Evolutionary conservation across 2,329 filamentous ascomycete species (phyloP), one percentile per base, ranked within the genome.

Genomic region (Trichoderma sp.): DNA sequence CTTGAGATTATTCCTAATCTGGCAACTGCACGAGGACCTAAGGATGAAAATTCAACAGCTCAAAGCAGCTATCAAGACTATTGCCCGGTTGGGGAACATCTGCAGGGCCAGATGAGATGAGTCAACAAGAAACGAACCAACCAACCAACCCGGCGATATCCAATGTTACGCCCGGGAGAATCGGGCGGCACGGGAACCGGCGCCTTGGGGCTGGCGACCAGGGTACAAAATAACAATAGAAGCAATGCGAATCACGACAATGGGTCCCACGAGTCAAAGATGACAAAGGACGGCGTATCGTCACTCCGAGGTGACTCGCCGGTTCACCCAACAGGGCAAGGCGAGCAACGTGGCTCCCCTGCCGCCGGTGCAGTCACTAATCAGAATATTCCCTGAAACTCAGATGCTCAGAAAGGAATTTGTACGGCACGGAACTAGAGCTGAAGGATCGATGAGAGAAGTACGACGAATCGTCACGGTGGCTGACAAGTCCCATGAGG

Each of bases 231-330:
- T 3, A 18, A 43, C 39, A 43, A 43, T n/a, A 43, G 39, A 32
- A 26, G 21, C 12, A 28, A 28, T 15, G 26, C 4, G 43, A 66
- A 56, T 32, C 26, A 47, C 63, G 21, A 14, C 30, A 15, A 66
- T 32, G 57, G 15, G 12, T 7, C 32, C 34, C 53, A 43, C 24
- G 7, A 34, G 65, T 4, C 34, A 28, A 32, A n/a, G 39, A 62
- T 70, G 57, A 70, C 66, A 62, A 62, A 64, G 21, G 56, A 51
- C 66, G 66, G 66, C 56, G 15, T 34, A 70, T 70, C 28, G 57
- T 70, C 66, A 34, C 36, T 62, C 66, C 66, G 66, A 70, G 57
- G 39, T 62, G 66, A 70, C 56, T 70, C 66, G 61, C 66, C 63
- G 24, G 32, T n/a, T n/a, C 15, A 21, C 65, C 24, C 18, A 69